These are phyloP conservation scores for Suhomyces taliae DNA, from an alignment of 1,139 yeast species.

Conservation along the genomic window DNA sequence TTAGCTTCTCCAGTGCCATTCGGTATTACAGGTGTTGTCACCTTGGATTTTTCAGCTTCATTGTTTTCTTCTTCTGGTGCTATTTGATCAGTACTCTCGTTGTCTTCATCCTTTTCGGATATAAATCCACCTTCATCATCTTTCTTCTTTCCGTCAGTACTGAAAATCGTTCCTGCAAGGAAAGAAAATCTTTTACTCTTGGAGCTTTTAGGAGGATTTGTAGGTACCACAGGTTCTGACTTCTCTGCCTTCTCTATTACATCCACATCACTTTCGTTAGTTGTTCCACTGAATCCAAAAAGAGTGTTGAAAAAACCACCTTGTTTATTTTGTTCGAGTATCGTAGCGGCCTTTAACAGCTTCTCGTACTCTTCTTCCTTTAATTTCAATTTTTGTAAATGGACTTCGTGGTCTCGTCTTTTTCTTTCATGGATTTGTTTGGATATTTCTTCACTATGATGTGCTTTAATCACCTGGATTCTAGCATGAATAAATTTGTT, in stretches of 20 bases:
- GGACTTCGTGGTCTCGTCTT: constrained; percentile 41
- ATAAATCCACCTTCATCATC: background rate
- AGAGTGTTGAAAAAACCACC: constrained; percentile 31
- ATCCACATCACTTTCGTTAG: background rate
- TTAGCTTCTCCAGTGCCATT: background rate
- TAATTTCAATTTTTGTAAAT: constrained; percentile 34
- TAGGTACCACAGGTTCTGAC: background rate
- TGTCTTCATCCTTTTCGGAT: background rate
- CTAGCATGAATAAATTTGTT: constrained; percentile 40
- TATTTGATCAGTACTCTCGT: background rate
- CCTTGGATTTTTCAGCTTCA: background rate
- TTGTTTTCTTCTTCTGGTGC: background rate
- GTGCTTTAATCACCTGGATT: constrained; percentile 39
- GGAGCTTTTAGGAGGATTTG: background rate
- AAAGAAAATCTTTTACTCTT: constrained; percentile 12
- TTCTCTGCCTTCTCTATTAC: background rate
- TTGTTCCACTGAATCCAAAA: constrained; percentile 21
- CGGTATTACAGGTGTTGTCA: too few species aligned
- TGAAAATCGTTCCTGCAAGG: constrained; percentile 8
- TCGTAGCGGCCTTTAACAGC: constrained; percentile 28
- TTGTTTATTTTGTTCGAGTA: constrained; percentile 20
- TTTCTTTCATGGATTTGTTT: constrained; percentile 43
- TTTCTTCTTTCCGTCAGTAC: constrained; percentile 1
- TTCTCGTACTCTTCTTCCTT: constrained; percentile 46
- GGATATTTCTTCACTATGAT: constrained; percentile 40